Evolutionary conservation across 768 basidiomycete genomes (phyloP).

Genomic region (Russula sp.): DNA sequence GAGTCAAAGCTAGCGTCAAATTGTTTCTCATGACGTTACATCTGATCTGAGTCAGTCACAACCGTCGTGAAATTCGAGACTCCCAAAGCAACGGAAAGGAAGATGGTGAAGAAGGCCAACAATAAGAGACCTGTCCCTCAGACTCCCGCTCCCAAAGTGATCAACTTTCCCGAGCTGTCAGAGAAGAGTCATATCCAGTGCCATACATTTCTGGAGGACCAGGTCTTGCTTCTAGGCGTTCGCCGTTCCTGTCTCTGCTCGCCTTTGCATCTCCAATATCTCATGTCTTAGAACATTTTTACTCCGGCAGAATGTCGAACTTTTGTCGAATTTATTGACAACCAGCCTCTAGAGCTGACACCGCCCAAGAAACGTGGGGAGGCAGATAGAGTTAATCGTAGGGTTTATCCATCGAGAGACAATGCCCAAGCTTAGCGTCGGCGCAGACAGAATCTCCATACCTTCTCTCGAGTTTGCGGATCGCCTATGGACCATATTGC

Average conservation of each 20-base stretch:
- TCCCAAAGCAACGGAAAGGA: not conserved
- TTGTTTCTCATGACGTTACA: too few relatives aligned
- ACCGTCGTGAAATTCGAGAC: not conserved
- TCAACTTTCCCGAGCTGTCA: slow-evolving; percentile 9
- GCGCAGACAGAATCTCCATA: slow-evolving; percentile 55
- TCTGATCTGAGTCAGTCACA: not conserved
- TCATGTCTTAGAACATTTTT: slow-evolving; percentile 43
- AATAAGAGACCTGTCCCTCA: not conserved
- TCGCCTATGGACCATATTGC: slow-evolving; percentile 42
- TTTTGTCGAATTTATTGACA: slow-evolving; percentile 54
- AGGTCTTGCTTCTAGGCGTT: slow-evolving; percentile 58
- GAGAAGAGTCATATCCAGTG: slow-evolving; percentile 14
- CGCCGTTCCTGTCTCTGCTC: slow-evolving; percentile 21
- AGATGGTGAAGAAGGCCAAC: slow-evolving; percentile 12
- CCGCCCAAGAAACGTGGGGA: slow-evolving; percentile 70
- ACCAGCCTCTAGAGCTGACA: slow-evolving; percentile 54
- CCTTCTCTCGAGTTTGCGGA: slow-evolving; percentile 53
- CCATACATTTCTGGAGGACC: slow-evolving; percentile 47
- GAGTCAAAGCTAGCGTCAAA: not conserved
- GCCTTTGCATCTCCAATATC: not conserved
- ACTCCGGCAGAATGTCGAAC: slow-evolving; percentile 55
- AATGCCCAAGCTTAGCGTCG: not conserved
- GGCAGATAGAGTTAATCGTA: slow-evolving; percentile 65
- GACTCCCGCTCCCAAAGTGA: not conserved
- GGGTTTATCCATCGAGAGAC: slow-evolving; percentile 20